Percentiles rank a stretch among this genome's conserved stretches.
These are phyloP conservation scores for Dryas alaskensis DNA, from an alignment of 306 rosid species.

Conservation along the genomic window DNA sequence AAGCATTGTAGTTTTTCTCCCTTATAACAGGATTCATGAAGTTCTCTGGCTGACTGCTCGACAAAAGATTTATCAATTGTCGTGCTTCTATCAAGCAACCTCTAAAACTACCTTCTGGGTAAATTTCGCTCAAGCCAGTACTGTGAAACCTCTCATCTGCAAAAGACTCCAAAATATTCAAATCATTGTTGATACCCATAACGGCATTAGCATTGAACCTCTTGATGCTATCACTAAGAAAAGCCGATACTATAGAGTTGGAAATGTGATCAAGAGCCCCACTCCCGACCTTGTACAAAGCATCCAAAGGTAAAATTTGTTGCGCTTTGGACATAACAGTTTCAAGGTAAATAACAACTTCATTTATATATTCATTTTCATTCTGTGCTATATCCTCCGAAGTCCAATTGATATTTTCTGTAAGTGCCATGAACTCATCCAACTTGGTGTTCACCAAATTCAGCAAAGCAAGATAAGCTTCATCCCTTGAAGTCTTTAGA, in stretches of 20 bases:
- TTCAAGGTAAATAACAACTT: slow-evolving; percentile 75
- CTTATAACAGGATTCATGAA: slow-evolving; percentile 98
- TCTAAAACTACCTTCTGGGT: slow-evolving; percentile 53
- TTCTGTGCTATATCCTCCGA: slow-evolving; percentile 57
- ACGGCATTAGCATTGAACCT: slow-evolving; percentile 78
- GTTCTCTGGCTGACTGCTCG: slow-evolving; percentile 91
- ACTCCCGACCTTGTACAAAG: slow-evolving; percentile 70
- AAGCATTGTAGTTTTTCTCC: slow-evolving; percentile 64
- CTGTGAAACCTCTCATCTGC: slow-evolving; percentile 70
- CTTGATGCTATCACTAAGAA: slow-evolving; percentile 68
- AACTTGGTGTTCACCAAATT: slow-evolving; percentile 59
- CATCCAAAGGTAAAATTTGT: slow-evolving; percentile 82
- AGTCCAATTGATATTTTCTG: slow-evolving; percentile 66
- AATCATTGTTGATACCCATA: slow-evolving; percentile 50
- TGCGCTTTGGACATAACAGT: slow-evolving; percentile 82
- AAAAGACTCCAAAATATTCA: slow-evolving; percentile 60
- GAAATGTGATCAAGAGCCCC: slow-evolving; percentile 86
- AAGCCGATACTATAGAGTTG: slow-evolving; percentile 58
- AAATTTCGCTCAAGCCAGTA: slow-evolving; percentile 65
- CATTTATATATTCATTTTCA: slow-evolving; percentile 73
- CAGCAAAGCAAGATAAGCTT: slow-evolving; percentile 61
- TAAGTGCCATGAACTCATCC: slow-evolving; percentile 69
- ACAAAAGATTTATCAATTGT: slow-evolving; percentile 73
- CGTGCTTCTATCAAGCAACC: slow-evolving; percentile 67
- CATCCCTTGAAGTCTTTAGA: slow-evolving; percentile 70